Evolutionary conservation across 192 early-diverging fungal genomes (phyloP), one percentile per base, ranked within the genome.

Genomic region (Geranomyces michiganensis): DNA sequence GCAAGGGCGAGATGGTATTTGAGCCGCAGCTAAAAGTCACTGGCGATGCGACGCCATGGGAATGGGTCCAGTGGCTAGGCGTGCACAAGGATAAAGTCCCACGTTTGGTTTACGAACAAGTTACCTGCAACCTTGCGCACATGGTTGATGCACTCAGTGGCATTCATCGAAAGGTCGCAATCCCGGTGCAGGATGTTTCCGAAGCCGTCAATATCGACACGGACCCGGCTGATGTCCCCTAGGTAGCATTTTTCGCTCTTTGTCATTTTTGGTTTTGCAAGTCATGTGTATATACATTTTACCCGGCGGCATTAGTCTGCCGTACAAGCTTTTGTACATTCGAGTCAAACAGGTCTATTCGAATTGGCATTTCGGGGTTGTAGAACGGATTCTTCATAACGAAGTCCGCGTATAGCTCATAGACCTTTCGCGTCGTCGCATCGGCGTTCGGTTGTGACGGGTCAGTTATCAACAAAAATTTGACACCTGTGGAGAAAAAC

Each of bases 351-450:
- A 95, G 83, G 65, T 99, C 97, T 0, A 90, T 92, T 21, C 95
- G 91, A 71, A 99, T 95, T 27, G 97, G 97, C 97, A 99, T 99
- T 75, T 99, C 97, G 19, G 95, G 90, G 65, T 90, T 95, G 84
- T 97, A 94, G 76, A 99, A 99, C 41, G 97, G 97, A 73, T 96
- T 99, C 84, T 99, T 99, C 90, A 99, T 95, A 26, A 92, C 95
- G 76, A 90, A 99, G 74, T 98, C 95, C 66, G 93, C 88, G 77
- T 97, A 97, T n/a, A 91, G 77, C 56, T 90, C 90, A 60, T 97
- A 97, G 26, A 94, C 82, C 27, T 82, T 81, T 48, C 84, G 80
- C 81, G 92, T 81, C 3, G 82, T 67, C 1, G 69, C 75, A 67
- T 96, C 86, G 48, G 87, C 85, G 74, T 87, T 90, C 22, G 82